A percentile compares a stretch with the other conserved stretches of the same genome.
phyloP scores from a whole-genome alignment of 495 filamentous ascomycete genomes.

The Neurospora sp. region DNA sequence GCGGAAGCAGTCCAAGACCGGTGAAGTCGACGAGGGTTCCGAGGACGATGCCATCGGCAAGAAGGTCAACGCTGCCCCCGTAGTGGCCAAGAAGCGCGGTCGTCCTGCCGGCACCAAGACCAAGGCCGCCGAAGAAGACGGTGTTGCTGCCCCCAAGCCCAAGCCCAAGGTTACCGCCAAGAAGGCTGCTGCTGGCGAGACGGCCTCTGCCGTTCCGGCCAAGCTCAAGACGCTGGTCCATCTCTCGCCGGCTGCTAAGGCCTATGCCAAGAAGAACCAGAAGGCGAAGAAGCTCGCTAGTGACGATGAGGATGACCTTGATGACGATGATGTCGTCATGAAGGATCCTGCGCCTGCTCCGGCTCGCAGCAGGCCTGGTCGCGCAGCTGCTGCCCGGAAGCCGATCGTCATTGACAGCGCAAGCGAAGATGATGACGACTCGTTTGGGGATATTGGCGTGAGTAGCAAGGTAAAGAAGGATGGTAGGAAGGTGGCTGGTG shows the following conservation, averaged over 20 bases:
- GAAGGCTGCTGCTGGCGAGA: slow-evolving; percentile 19
- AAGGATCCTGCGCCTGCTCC: slow-evolving; percentile 29
- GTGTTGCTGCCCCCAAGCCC: slow-evolving; percentile 21
- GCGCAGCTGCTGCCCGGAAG: slow-evolving; percentile 34
- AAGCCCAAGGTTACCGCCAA: slow-evolving; percentile 19
- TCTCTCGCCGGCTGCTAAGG: slow-evolving; percentile 71
- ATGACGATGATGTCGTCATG: slow-evolving; percentile 26
- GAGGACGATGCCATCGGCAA: slow-evolving; percentile 46
- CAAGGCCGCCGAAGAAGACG: slow-evolving; percentile 26
- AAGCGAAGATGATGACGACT: slow-evolving; percentile 33
- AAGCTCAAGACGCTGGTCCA: slow-evolving; percentile 33
- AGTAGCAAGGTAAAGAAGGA: slow-evolving; percentile 28
- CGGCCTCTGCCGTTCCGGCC: slow-evolving; percentile 1
- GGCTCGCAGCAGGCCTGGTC: slow-evolving; percentile 35
- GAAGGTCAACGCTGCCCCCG: slow-evolving; percentile 29
- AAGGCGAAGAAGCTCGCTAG: slow-evolving; percentile 40
- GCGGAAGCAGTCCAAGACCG: slow-evolving; percentile 42
- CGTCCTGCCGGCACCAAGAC: slow-evolving; percentile 40
- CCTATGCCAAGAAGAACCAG: slow-evolving; percentile 62
- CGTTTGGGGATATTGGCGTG: slow-evolving; percentile 23
- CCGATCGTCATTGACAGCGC: slow-evolving; percentile 24
- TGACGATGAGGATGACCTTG: slow-evolving; percentile 35
- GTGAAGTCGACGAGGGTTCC: slow-evolving; percentile 51
- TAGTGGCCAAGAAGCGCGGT: slow-evolving; percentile 44
- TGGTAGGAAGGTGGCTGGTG: slow-evolving; percentile 9